Conservation (phyloP, 805 yeast species). For the Yamadazyma paraphyllophila region DNA sequence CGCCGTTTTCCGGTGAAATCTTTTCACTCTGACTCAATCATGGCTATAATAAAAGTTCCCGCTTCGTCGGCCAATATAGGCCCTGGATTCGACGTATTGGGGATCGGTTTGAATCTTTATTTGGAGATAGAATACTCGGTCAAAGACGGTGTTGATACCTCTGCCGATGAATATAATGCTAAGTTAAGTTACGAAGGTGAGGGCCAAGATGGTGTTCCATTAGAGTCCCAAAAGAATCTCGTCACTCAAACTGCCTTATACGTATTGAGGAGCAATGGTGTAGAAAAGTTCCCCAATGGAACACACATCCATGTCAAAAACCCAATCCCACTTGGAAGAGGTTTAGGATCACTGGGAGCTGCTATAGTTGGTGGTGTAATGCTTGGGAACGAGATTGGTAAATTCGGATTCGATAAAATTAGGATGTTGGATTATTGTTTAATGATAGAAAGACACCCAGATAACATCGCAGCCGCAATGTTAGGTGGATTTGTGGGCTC, state of each 20-base stretch:
- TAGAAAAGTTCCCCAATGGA: conserved; percentile 76
- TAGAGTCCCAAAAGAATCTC: conserved; percentile 72
- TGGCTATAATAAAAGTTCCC: conserved; percentile 62
- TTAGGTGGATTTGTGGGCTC: conserved; percentile 99
- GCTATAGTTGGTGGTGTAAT: conserved; percentile 97
- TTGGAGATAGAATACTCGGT: conserved; percentile 67
- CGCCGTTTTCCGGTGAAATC: conserved; percentile 1
- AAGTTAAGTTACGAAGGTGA: conserved; percentile 70
- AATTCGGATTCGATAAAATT: conserved; percentile 66
- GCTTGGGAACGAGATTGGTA: conserved; percentile 82
- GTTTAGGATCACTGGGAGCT: conserved; percentile 96
- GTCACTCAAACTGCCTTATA: conserved; percentile 92
- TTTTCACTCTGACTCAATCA: conserved; percentile 2
- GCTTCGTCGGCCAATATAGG: conserved; percentile 98
- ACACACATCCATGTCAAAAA: conserved; percentile 78
- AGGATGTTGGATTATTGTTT: conserved; percentile 91
- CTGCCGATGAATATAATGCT: conserved; percentile 66
- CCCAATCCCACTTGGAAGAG: conserved; percentile 96
- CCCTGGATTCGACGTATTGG: conserved; percentile 96
- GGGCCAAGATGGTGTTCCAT: conserved; percentile 79
- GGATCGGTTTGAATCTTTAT: conserved; percentile 79
- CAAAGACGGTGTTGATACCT: conserved; percentile 50
- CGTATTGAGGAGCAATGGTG: conserved; percentile 79
- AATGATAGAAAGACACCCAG: conserved; percentile 98
- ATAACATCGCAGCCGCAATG: conserved; percentile 98